Evolutionary conservation across 352 stramenopile species (phyloP), one percentile per base, ranked within the genome.

Genomic region (Pythium inflatum): DNA sequence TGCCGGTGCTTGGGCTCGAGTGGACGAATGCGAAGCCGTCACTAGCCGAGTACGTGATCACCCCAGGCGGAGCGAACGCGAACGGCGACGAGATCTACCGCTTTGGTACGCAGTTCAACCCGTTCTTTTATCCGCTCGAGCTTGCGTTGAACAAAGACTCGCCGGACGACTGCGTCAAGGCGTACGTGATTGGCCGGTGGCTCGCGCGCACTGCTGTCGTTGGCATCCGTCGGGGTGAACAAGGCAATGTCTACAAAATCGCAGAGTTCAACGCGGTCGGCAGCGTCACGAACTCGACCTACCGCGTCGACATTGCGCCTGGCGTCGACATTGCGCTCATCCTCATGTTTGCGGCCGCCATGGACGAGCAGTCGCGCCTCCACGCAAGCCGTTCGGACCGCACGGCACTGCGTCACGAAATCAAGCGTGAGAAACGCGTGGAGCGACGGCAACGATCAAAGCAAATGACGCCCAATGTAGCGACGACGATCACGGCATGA

Each of bases 301-400:
- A 71, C 64, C 64, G 45, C 18, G 5, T 71, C 46, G 54, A 66
- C 43, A 56, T 71, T 25, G 64, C 64, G 24, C 64, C 64, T 18
- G 64, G 64, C 38, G 64, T 71, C 18, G 64, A 71, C 28, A 45
- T 71, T 18, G 34, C 64, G 34, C 45, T 71, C 27, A 58, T 66
- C 24, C 33, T 71, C 14, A 40, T 71, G 31, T 62, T 71, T 49
- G 64, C 64, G 1, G 64, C 64, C 13, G 64, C 57, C 36, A 72
- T 72, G 66, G 66, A 72, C 49, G 66, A 72, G 33, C 66, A 72
- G 50, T 25, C 40, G 20, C 54, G 56, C 14, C 43, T 62, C 34
- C 64, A 71, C 48, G 46, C 61, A 36, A 62, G 12, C 45, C 30
- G 38, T 27, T 60, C 55, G 16, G 64, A 71, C 28, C 64, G 64